phyloP scores from a whole-genome alignment of 306 rosid genomes.

The Malus sylvestris region DNA sequence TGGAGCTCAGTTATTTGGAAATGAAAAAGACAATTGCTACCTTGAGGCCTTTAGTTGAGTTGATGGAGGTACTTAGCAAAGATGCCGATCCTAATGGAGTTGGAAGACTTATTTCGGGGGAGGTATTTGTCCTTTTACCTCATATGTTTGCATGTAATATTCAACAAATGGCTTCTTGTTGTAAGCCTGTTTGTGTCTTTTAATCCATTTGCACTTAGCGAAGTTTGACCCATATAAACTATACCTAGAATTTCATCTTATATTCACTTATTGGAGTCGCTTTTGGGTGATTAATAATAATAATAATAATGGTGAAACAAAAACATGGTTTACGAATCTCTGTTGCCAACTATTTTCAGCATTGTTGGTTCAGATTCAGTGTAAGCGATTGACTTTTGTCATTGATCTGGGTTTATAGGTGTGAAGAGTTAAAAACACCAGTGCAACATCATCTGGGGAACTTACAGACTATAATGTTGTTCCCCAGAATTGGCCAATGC shows the following conservation, averaged over 20 bases:
- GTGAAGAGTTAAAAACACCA: conserved; percentile 45
- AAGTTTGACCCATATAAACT: too few species aligned
- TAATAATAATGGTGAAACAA: neutral
- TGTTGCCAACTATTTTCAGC: conserved; percentile 13
- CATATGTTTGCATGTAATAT: conserved; percentile 10
- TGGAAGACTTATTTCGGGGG: conserved; percentile 70
- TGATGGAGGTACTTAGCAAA: conserved; percentile 76
- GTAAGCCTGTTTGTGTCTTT: conserved; percentile 6
- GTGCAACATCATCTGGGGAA: conserved; percentile 32
- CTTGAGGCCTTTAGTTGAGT: conserved; percentile 78
- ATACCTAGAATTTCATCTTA: neutral
- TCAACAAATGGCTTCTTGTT: neutral
- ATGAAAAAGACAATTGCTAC: conserved; percentile 64
- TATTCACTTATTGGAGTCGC: neutral
- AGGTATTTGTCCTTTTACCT: conserved; percentile 45
- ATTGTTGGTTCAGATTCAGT: conserved; percentile 9
- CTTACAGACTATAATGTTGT: too few species aligned
- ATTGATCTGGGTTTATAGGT: conserved; percentile 42
- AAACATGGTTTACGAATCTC: neutral
- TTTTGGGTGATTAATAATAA: neutral
- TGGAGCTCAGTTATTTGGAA: conserved; percentile 45
- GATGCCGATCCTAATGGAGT: conserved; percentile 80
- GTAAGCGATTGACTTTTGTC: too few species aligned
- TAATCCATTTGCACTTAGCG: too few species aligned
- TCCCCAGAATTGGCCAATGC: too few species aligned